Percentiles rank a stretch among this genome's conserved stretches.
Conservation (phyloP, 306 rosid species). For the Corylus avellana region DNA sequence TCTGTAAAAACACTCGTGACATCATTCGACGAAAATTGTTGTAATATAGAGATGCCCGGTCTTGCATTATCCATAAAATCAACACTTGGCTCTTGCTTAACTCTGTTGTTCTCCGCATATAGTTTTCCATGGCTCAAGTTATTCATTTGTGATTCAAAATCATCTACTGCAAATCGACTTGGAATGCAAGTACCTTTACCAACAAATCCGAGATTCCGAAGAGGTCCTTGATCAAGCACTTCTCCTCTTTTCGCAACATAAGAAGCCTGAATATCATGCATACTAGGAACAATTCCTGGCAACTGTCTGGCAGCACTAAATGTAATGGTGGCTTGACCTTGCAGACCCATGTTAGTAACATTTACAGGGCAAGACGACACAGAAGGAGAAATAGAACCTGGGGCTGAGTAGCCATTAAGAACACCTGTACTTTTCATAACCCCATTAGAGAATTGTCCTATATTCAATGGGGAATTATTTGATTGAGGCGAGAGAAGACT, state of each 20-base stretch:
- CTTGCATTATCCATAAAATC: conserved; percentile 38
- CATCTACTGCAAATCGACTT: conserved; percentile 49
- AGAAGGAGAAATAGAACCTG: conserved; percentile 36
- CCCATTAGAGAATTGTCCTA: conserved; percentile 39
- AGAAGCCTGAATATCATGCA: conserved; percentile 29
- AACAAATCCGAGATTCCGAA: conserved; percentile 51
- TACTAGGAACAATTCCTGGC: conserved; percentile 23
- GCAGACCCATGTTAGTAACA: conserved; percentile 30
- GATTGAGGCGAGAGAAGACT: conserved; percentile 48
- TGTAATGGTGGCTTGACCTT: conserved; percentile 35
- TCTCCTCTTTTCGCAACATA: conserved; percentile 41
- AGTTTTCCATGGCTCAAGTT: conserved; percentile 45
- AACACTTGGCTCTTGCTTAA: conserved; percentile 53
- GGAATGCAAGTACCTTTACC: conserved; percentile 50
- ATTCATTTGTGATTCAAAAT: conserved; percentile 45
- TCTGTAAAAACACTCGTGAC: conserved; percentile 47
- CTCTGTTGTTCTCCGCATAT: conserved; percentile 37
- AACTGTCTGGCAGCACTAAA: conserved; percentile 38
- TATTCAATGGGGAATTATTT: conserved; percentile 35
- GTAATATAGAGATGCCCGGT: conserved; percentile 37
- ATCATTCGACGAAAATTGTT: conserved; percentile 43
- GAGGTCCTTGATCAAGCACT: conserved; percentile 38
- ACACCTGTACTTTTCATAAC: conserved; percentile 31
- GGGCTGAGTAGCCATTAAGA: conserved; percentile 37
- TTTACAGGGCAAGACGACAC: conserved; percentile 32